Percentiles rank a stretch among this genome's conserved stretches.
These are phyloP conservation scores for Heliamphora pulchella DNA, from an alignment of 179 eudicot species.

Conservation along the genomic window DNA sequence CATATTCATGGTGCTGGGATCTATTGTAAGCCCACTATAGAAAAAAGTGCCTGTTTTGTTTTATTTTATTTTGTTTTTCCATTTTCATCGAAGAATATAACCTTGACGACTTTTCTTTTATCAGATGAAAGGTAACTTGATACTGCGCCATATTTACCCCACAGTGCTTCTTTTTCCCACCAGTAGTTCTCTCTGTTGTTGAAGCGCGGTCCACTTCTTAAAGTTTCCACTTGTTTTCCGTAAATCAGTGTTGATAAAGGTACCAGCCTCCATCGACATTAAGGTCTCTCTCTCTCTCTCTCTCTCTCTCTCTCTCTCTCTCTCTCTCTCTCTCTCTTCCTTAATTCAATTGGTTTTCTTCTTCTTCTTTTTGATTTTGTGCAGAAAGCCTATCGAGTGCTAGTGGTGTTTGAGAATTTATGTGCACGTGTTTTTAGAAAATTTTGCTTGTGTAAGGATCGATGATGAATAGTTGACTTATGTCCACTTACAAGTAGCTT, in stretches of 20 bases:
- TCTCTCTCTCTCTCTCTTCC: background rate
- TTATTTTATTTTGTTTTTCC: background rate
- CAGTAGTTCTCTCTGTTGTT: background rate
- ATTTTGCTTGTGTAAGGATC: background rate
- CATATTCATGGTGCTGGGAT: conserved; percentile 6
- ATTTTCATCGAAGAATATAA: background rate
- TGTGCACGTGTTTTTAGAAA: background rate
- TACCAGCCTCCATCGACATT: background rate
- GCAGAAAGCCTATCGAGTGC: background rate
- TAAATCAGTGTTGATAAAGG: background rate
- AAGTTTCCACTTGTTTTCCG: conserved; percentile 14
- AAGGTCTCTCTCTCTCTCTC: background rate
- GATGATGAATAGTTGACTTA: background rate
- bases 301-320: conserved; percentile 11
- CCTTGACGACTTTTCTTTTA: conserved; percentile 5
- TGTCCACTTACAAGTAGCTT: background rate
- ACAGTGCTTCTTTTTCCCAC: background rate
- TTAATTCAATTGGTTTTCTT: background rate
- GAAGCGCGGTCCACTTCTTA: conserved; percentile 13
- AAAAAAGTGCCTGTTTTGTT: background rate
- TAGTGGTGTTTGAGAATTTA: background rate
- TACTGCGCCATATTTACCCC: conserved; percentile 11
- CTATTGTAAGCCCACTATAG: background rate
- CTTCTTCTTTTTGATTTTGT: background rate
- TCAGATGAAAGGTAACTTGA: conserved; percentile 17